Percentiles rank a stretch among this genome's conserved stretches.
Conservation (phyloP, 768 basidiomycete species). For the Mycena galericulata region DNA sequence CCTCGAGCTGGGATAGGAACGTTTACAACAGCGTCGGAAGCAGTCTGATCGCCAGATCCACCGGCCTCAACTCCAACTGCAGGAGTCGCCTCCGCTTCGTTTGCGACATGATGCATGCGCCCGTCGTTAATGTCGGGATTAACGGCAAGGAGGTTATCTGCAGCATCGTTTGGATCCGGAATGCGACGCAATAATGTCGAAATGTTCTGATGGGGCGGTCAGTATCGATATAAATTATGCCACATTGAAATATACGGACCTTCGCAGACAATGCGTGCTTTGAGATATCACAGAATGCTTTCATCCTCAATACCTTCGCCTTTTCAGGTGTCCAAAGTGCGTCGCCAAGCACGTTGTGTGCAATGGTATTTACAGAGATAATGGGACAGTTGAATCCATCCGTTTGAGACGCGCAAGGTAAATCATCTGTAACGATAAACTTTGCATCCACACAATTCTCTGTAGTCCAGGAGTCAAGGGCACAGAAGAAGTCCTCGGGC, state of each 20-base stretch:
- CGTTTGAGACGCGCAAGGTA: conserved; percentile 24
- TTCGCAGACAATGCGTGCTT: conserved; percentile 1
- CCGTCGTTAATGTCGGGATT: conserved; percentile 10
- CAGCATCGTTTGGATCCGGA: background rate
- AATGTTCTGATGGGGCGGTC: too few relatives aligned
- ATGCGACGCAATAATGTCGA: background rate
- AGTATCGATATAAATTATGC: too few relatives aligned
- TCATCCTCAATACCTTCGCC: conserved; percentile 7
- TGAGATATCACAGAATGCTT: conserved; percentile 22
- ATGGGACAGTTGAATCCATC: conserved; percentile 34
- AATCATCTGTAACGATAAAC: conserved; percentile 2
- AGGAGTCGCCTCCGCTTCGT: too few relatives aligned
- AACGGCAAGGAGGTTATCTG: conserved; percentile 4
- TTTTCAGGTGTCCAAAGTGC: conserved; percentile 16
- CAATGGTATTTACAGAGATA: conserved; percentile 28
- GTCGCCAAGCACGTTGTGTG: conserved; percentile 25
- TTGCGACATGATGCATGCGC: background rate
- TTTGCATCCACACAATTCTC: background rate
- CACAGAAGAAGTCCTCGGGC: conserved; percentile 8
- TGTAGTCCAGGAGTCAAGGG: conserved; percentile 3
- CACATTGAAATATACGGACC: background rate
- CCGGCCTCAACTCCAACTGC: too few relatives aligned
- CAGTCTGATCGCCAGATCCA: too few relatives aligned
- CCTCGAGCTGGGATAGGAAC: too few relatives aligned
- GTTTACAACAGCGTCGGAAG: too few relatives aligned